These are phyloP conservation scores for Gnetum montanum DNA, from an alignment of 75 land plant genomes.

Conservation along the genomic window DNA sequence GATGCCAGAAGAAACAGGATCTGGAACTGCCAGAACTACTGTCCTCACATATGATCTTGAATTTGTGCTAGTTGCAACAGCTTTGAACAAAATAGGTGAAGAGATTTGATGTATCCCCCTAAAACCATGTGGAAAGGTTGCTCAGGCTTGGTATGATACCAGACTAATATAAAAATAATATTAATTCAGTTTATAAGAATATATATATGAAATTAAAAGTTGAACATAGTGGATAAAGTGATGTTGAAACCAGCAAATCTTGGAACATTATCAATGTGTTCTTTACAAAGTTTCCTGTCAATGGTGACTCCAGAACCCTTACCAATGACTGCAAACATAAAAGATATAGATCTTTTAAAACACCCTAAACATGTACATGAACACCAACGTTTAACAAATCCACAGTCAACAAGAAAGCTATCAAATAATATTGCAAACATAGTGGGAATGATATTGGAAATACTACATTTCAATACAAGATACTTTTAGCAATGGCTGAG, in stretches of 20 bases:
- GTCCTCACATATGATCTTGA: slow-evolving; percentile 48
- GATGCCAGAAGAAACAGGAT: slow-evolving; percentile 15
- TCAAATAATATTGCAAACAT: too few species aligned
- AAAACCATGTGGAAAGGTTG: too few species aligned
- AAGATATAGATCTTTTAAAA: too few species aligned
- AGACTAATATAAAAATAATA: too few species aligned
- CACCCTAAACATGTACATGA: too few species aligned
- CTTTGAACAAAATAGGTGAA: slow-evolving; percentile 66
- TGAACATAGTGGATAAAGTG: slow-evolving; percentile 72
- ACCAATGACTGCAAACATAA: slow-evolving; percentile 61
- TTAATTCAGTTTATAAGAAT: too few species aligned
- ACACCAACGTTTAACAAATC: too few species aligned
- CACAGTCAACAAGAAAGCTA: too few species aligned
- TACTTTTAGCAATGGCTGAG: too few species aligned
- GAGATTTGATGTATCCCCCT: slow-evolving; percentile 78
- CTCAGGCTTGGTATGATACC: too few species aligned
- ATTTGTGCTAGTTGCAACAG: slow-evolving; percentile 43
- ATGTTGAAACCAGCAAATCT: slow-evolving; percentile 74
- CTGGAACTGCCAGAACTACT: slow-evolving; percentile 20
- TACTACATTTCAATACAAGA: too few species aligned
- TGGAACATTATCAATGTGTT: slow-evolving; percentile 74
- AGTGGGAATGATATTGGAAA: too few species aligned
- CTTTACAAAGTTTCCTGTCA: slow-evolving; percentile 36
- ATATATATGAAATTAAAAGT: not conserved
- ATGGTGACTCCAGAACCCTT: slow-evolving; percentile 62